phyloP scores from a whole-genome alignment of 1,284 basidiomycete species.

The Cutaneotrichosporon cutaneum region DNA sequence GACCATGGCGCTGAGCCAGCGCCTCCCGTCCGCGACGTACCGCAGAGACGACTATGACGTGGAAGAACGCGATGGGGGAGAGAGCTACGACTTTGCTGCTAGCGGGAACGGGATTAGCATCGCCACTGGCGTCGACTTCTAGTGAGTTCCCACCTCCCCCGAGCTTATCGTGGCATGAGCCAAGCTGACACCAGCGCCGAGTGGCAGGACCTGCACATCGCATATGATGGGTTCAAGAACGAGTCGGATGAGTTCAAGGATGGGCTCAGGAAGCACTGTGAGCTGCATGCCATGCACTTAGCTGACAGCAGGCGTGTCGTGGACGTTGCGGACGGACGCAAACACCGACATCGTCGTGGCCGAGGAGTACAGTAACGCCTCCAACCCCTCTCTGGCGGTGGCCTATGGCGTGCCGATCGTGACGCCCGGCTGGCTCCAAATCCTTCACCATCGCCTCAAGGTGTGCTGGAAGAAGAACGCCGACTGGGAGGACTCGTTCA shows the following conservation, averaged over 20 bases:
- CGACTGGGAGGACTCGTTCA: conserved; percentile 42
- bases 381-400: conserved; percentile 33
- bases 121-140: conserved; percentile 29
- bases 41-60: conserved; percentile 34
- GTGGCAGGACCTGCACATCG: conserved; percentile 20
- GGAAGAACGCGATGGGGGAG: conserved; percentile 15
- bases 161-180: not conserved
- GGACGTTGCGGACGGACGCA: conserved; percentile 18
- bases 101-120: conserved; percentile 24
- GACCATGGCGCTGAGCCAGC: conserved; percentile 26
- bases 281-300: not conserved
- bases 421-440: conserved; percentile 32
- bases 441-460: conserved; percentile 24
- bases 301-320: conserved; percentile 32
- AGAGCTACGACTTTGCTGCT: conserved; percentile 26
- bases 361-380: conserved; percentile 17
- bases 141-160: conserved; percentile 22
- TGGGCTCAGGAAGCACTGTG: conserved; percentile 32
- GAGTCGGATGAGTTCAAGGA: conserved; percentile 28
- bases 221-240: conserved; percentile 38
- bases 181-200: conserved; percentile 16
- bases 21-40: conserved; percentile 21
- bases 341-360: conserved; percentile 30
- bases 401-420: conserved; percentile 41
- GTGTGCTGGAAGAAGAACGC: conserved; percentile 43